Percentiles rank a stretch among this genome's conserved stretches.
Evolutionary conservation across 2,329 filamentous ascomycete genomes (phyloP).

Genomic region (Gaeumannomyces sp.): DNA sequence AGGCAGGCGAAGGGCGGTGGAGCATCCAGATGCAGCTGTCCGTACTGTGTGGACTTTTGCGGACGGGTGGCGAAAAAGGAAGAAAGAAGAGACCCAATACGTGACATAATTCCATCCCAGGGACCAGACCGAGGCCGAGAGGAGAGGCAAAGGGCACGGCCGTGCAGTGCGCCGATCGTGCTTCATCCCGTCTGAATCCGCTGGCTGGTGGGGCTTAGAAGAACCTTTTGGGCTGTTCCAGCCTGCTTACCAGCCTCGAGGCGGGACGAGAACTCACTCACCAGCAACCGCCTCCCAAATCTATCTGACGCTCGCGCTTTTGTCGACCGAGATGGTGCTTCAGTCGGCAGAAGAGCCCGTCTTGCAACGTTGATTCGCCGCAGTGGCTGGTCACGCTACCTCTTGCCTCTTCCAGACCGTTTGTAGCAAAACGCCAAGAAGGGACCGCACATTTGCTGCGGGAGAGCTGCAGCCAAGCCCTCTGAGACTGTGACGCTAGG

Average conservation of each 20-base stretch:
- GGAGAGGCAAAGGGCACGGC: no score
- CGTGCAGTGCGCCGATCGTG: no score
- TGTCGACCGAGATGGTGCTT: neutral
- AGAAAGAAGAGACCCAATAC: no score
- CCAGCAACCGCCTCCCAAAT: neutral
- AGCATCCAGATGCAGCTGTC: neutral
- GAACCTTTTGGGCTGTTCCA: neutral
- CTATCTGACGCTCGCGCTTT: neutral
- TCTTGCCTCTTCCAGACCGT: conserved; percentile 1
- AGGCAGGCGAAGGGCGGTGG: neutral
- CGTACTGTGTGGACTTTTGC: neutral
- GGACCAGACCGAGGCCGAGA: neutral
- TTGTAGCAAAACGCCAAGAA: neutral
- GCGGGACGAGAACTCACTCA: no score
- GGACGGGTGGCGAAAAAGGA: neutral
- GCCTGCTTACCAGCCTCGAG: no score
- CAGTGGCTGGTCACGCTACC: conserved; percentile 8
- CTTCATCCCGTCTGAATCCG: neutral
- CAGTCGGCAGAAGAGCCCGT: no score
- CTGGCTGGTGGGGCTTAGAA: neutral
- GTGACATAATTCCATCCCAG: neutral
- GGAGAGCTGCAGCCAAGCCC: neutral
- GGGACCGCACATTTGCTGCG: neutral
- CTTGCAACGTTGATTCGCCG: neutral
- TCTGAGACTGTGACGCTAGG: neutral